Percentiles rank a stretch among this genome's conserved stretches.
phyloP scores from a whole-genome alignment of 148 eudicot species.

The Hydrangea macrophylla region DNA sequence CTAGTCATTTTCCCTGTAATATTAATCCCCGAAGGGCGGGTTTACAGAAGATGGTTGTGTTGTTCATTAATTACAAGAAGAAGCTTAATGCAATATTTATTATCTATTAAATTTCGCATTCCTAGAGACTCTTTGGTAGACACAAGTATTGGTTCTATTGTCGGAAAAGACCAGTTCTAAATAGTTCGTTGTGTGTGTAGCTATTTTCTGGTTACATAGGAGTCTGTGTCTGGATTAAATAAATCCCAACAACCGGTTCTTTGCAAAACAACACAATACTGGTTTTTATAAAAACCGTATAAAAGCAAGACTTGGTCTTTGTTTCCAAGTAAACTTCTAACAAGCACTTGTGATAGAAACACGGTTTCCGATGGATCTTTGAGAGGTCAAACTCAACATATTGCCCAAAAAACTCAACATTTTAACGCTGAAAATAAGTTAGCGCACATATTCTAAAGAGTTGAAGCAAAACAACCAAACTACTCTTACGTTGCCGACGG shows the following conservation, averaged over 20 bases:
- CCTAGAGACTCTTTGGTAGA: neutral
- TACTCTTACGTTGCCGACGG: slow-evolving; percentile 55
- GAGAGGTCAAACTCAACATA: neutral
- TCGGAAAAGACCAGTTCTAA: too few relatives aligned
- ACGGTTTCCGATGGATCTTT: neutral
- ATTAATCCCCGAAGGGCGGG: neutral
- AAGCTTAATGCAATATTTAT: neutral
- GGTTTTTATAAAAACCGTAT: too few relatives aligned
- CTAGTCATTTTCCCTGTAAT: neutral
- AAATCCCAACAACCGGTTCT: too few relatives aligned
- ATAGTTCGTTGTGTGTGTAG: too few relatives aligned
- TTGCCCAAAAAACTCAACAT: neutral
- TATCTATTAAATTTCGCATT: neutral
- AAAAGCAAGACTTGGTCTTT: too few relatives aligned
- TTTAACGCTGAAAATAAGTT: neutral
- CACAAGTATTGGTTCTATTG: neutral
- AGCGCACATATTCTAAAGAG: neutral
- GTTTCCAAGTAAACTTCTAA: neutral
- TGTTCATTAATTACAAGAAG: neutral
- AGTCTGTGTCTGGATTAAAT: too few relatives aligned
- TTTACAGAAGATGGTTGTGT: neutral
- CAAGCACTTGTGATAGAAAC: neutral
- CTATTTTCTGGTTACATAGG: too few relatives aligned
- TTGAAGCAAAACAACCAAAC: neutral
- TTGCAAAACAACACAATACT: too few relatives aligned